These are phyloP conservation scores for Coemansia sp. DNA, from an alignment of 192 early-diverging fungal genomes.

Conservation along the genomic window DNA sequence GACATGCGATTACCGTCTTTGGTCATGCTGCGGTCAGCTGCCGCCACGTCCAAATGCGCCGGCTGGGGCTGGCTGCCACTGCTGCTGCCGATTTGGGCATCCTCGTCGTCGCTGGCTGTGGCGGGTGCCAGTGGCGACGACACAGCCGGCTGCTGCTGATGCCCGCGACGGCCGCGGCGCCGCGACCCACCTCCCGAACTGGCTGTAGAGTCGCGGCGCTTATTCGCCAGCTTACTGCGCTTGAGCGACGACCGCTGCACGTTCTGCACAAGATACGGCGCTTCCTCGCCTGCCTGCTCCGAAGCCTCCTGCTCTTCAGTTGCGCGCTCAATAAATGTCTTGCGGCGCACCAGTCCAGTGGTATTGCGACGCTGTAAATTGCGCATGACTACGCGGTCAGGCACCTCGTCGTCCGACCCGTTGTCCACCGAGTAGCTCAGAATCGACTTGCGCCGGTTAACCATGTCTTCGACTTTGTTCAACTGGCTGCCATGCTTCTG, in stretches of 20 bases:
- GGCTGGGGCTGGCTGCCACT: not conserved
- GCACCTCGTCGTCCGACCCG: slow-evolving; percentile 15
- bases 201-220: slow-evolving; percentile 50
- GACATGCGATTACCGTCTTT: slow-evolving; percentile 31
- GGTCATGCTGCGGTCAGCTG: not conserved
- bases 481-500: slow-evolving; percentile 51
- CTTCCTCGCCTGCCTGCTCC: slow-evolving; percentile 1
- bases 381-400: not conserved
- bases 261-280: slow-evolving; percentile 50
- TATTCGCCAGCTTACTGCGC: slow-evolving; percentile 54
- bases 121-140: slow-evolving; percentile 35
- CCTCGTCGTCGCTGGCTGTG: not conserved
- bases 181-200: slow-evolving; percentile 18
- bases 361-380: slow-evolving; percentile 37
- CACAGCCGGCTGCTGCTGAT: slow-evolving; percentile 14
- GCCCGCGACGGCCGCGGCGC: slow-evolving; percentile 1
- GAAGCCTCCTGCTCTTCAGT: slow-evolving; percentile 24
- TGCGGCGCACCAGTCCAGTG: slow-evolving; percentile 37
- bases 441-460: slow-evolving; percentile 51
- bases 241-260: slow-evolving; percentile 50
- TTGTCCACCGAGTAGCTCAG: slow-evolving; percentile 47
- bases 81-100: not conserved
- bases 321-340: slow-evolving; percentile 45
- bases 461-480: slow-evolving; percentile 36
- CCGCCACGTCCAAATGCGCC: no score